A percentile compares a stretch with the other conserved stretches of the same genome.
These are phyloP conservation scores for Cercospora citrullina DNA, from an alignment of 2,329 filamentous ascomycete species.

Conservation along the genomic window DNA sequence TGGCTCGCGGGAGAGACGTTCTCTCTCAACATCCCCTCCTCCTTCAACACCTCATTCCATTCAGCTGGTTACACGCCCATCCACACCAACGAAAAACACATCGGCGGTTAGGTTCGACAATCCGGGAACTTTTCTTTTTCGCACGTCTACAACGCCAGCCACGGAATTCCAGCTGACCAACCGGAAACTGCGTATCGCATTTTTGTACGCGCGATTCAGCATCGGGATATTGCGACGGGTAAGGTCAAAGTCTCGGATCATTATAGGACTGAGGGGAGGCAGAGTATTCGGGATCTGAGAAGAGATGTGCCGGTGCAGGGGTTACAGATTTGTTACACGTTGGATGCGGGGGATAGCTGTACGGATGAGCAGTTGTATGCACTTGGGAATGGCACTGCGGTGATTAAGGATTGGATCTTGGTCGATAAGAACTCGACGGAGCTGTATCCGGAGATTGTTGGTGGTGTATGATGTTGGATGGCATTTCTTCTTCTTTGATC, in stretches of 20 bases:
- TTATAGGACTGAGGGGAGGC: conserved; percentile 11
- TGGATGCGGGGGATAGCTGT: conserved; percentile 20
- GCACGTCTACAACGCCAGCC: conserved; percentile 34
- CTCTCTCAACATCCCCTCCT: conserved; percentile 50
- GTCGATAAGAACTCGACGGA: conserved; percentile 22
- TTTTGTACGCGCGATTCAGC: conserved; percentile 51
- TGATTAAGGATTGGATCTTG: conserved; percentile 22
- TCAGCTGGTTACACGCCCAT: conserved; percentile 47
- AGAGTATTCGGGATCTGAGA: conserved; percentile 13
- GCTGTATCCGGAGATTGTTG: conserved; percentile 22
- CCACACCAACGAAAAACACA: conserved; percentile 22
- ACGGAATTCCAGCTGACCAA: conserved; percentile 50
- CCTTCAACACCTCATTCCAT: conserved; percentile 46
- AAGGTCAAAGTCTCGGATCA: not conserved
- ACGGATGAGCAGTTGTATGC: conserved; percentile 20
- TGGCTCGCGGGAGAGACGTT: conserved; percentile 58
- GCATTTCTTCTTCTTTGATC: too few species aligned
- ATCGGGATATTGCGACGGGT: conserved; percentile 49
- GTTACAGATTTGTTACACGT: conserved; percentile 24
- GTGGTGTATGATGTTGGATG: too few species aligned
- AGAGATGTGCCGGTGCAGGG: conserved; percentile 21
- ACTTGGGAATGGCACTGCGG: conserved; percentile 20
- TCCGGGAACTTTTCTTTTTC: conserved; percentile 35
- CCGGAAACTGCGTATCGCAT: conserved; percentile 52
- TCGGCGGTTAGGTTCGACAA: conserved; percentile 32